phyloP scores from a whole-genome alignment of 2,329 filamentous ascomycete species.

The Aspergillus sojae region DNA sequence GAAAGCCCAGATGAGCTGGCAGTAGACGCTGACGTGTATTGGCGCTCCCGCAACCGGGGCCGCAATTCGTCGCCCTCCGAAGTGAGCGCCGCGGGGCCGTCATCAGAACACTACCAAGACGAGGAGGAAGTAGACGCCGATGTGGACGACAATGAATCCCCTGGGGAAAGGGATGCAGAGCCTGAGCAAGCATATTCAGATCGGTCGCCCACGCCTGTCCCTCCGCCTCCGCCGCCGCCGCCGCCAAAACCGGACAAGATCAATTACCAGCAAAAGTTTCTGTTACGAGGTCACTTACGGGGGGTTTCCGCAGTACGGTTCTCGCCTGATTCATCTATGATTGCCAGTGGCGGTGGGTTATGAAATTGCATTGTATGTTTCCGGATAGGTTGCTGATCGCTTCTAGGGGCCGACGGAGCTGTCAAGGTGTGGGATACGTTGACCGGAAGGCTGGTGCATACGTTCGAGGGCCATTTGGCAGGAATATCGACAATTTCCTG shows the following conservation, averaged over 20 bases:
- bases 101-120: conserved; percentile 9
- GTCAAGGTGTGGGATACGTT: conserved; percentile 86
- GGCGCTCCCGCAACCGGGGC: conserved; percentile 33
- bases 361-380: not conserved
- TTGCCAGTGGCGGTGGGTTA: conserved; percentile 74
- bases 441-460: conserved; percentile 80
- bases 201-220: conserved; percentile 40
- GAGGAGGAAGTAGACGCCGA: conserved; percentile 18
- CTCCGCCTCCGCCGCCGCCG: conserved; percentile 42
- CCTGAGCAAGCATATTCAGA: conserved; percentile 26
- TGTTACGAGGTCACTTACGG: conserved; percentile 75
- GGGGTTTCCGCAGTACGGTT: conserved; percentile 85
- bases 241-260: conserved; percentile 59
- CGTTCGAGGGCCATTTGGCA: conserved; percentile 88
- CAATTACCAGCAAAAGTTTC: conserved; percentile 70
- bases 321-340: conserved; percentile 85
- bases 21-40: conserved; percentile 40
- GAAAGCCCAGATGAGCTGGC: conserved; percentile 51
- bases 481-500: conserved; percentile 93
- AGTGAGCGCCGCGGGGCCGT: conserved; percentile 9
- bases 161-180: conserved; percentile 18
- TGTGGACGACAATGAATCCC: conserved; percentile 23
- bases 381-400: conserved; percentile 11
- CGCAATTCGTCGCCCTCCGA: conserved; percentile 26
- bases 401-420: conserved; percentile 75